These are phyloP conservation scores for Drosera capensis DNA, from an alignment of 148 eudicot species.

Conservation along the genomic window DNA sequence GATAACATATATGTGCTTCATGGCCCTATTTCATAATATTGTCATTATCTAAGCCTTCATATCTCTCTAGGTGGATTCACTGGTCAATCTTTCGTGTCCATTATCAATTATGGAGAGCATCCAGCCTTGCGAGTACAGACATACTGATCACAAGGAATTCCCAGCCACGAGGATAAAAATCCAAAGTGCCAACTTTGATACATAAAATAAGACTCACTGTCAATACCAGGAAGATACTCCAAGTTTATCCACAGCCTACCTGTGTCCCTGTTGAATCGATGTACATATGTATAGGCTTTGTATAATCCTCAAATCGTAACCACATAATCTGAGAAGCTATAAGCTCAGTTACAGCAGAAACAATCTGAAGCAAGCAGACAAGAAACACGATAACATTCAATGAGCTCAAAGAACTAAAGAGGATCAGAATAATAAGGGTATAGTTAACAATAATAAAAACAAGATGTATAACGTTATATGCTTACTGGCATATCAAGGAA, in stretches of 20 bases:
- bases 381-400: constrained; percentile 3
- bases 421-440: background rate
- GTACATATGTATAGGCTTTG: constrained; percentile 80
- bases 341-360: constrained; percentile 76
- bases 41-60: too few relatives aligned
- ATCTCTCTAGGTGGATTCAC: too few relatives aligned
- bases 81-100: too few relatives aligned
- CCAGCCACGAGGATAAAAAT: too few relatives aligned
- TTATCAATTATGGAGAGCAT: too few relatives aligned
- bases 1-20: too few relatives aligned
- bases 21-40: too few relatives aligned
- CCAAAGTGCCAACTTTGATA: too few relatives aligned
- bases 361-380: constrained; percentile 44
- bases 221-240: too few relatives aligned
- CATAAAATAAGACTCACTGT: too few relatives aligned
- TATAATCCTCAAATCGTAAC: constrained; percentile 54
- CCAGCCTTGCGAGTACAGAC: too few relatives aligned
- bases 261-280: constrained; percentile 76
- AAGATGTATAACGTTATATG: background rate
- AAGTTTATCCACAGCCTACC: constrained; percentile 19
- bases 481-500: constrained; percentile 88
- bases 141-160: too few relatives aligned
- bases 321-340: constrained; percentile 78
- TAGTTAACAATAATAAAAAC: background rate
- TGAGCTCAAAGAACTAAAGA: background rate